Base-by-base conservation (phyloP, 2,329 filamentous ascomycete genomes). In the Myriangium duriaei region DNA sequence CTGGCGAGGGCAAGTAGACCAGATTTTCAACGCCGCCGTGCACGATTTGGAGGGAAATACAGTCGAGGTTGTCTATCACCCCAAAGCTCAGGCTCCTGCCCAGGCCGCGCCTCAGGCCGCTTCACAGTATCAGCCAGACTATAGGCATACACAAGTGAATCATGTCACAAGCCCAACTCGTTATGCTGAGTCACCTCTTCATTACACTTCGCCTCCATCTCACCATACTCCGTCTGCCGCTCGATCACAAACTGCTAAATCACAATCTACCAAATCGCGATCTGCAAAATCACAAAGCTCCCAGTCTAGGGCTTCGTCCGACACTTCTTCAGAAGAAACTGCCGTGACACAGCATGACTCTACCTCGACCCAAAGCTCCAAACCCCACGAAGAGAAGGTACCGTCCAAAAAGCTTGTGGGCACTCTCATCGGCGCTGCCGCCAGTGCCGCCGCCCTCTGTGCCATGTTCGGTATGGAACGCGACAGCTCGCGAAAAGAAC, bases 11-110 rank as follows among this genome's bases (percentile, higher is more conserved):
- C 59, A 63, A 12, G 62, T 69, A 3, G 63, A 64, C 51, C 61
- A 71, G 59, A 64, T 74, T 63, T 68, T 76, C 60, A 77, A 74
- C 45, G 73, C 74, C 33, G 72, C 72, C 5, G 63, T 85, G 29
- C 70, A 76, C 43, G 85, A 93, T 58, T 70, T 83, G 39, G 84
- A 93, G 61, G 82, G 82, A 35, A 92, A 93, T 62, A 81, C 72
- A 49, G 76, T 93, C 54, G 82, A 91, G 53, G 80, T 83, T 18
- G 74, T 87, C 34, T 81, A 76, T 55, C 65, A 67, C 37, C 36
- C 36, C n/a, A 33, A 32, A 9, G 29, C 30, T 26, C 19, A 30
- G 13, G 30, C 16, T 4, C 13, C 30, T 4, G 59, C 59, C 5
- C 43, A 43, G 10, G 43, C 43, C 15, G 45, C 32, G 7, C 26